Percentiles rank a stretch among this genome's conserved stretches.
These are phyloP conservation scores for Globisporangium megalacanthum DNA, from an alignment of 352 stramenopile genomes.

Conservation along the genomic window DNA sequence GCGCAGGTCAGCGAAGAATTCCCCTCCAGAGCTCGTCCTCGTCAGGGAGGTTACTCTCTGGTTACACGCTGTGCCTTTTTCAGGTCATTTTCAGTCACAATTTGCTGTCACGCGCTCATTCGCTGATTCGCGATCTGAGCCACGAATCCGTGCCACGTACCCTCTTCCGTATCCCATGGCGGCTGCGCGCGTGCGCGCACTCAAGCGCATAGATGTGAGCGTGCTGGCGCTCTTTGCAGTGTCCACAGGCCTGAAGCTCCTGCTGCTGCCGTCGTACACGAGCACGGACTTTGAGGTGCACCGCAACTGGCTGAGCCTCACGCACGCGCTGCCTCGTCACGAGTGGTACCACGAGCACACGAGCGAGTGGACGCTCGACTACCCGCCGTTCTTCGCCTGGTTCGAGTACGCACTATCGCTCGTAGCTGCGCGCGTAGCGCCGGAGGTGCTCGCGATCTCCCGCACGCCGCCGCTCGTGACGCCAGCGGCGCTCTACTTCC, in stretches of 20 bases:
- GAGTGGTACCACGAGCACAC: constrained; percentile 95
- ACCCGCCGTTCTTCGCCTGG: constrained; percentile 97
- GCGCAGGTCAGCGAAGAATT: too few species aligned
- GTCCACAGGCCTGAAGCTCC: constrained; percentile 73
- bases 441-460: constrained; percentile 61
- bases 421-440: constrained; percentile 49
- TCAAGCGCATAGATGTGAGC: constrained; percentile 28
- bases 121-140: not conserved
- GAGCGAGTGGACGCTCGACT: constrained; percentile 98
- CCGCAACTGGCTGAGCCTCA: constrained; percentile 98
- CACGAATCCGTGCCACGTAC: not conserved
- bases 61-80: too few species aligned
- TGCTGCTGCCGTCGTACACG: constrained; percentile 91
- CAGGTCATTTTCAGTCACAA: too few species aligned
- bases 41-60: too few species aligned
- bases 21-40: too few species aligned
- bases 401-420: constrained; percentile 92
- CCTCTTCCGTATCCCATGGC: not conserved
- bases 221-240: constrained; percentile 43
- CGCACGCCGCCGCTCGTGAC: constrained; percentile 54
- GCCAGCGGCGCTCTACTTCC: constrained; percentile 80
- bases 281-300: constrained; percentile 99
- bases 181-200: constrained; percentile 7
- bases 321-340: constrained; percentile 73
- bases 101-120: not conserved